phyloP scores from a whole-genome alignment of 148 eudicot genomes.

The Suaeda aralocaspica region DNA sequence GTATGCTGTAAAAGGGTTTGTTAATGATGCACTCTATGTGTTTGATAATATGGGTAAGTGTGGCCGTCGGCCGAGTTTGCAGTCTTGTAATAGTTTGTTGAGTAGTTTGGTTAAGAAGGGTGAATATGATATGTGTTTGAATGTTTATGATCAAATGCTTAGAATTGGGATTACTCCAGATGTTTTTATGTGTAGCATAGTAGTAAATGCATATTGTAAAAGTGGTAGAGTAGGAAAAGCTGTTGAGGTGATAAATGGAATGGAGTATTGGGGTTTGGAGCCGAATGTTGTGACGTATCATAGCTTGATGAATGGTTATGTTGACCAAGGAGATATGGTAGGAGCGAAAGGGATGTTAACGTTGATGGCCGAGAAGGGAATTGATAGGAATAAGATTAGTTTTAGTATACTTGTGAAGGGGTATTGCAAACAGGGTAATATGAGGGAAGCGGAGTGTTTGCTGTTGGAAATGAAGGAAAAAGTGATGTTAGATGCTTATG shows the following conservation, averaged over 20 bases:
- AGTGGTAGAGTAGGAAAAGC: slow-evolving; percentile 29
- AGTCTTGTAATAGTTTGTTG: slow-evolving; percentile 67
- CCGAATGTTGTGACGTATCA: slow-evolving; percentile 35
- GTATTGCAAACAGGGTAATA: slow-evolving; percentile 42
- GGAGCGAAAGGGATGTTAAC: slow-evolving; percentile 44
- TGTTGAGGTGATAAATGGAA: slow-evolving; percentile 18
- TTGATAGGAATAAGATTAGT: slow-evolving; percentile 43
- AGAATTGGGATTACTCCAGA: slow-evolving; percentile 55
- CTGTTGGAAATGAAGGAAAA: slow-evolving; percentile 45
- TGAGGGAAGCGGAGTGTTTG: slow-evolving; percentile 67
- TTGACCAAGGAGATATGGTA: slow-evolving; percentile 25
- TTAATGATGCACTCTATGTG: slow-evolving; percentile 58
- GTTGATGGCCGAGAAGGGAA: slow-evolving; percentile 51
- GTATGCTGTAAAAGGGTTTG: slow-evolving; percentile 55
- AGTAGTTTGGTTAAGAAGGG: slow-evolving; percentile 52
- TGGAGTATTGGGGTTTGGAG: slow-evolving; percentile 34
- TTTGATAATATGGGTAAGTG: slow-evolving; percentile 71
- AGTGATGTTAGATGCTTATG: slow-evolving; percentile 41
- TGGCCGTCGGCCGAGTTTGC: slow-evolving; percentile 58
- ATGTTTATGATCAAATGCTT: slow-evolving; percentile 65
- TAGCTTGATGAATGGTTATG: slow-evolving; percentile 44
- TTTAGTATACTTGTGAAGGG: slow-evolving; percentile 67
- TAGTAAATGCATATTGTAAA: slow-evolving; percentile 76
- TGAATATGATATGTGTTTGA: slow-evolving; percentile 36
- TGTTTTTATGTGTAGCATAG: slow-evolving; percentile 58